phyloP scores from a whole-genome alignment of 1,284 basidiomycete genomes.

The Rhodotorula mucilaginosa region DNA sequence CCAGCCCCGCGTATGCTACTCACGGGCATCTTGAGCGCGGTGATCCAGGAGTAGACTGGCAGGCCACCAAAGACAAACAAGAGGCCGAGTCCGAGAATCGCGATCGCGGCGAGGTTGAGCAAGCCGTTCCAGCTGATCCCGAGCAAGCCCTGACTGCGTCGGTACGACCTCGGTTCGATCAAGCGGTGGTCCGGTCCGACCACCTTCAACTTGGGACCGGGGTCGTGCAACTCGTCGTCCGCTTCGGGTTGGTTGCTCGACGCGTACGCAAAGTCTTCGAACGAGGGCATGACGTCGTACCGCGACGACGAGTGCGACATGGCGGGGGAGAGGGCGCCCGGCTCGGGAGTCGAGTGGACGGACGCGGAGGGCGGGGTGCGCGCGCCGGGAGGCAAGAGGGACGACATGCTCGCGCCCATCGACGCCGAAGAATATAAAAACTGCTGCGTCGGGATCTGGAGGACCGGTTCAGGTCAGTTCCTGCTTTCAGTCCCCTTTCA shows the following conservation, averaged over 20 bases:
- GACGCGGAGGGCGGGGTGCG: constrained; percentile 2
- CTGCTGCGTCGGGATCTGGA: constrained; percentile 29
- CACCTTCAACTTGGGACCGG: constrained; percentile 19
- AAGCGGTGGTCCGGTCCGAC: constrained; percentile 21
- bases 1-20: neutral
- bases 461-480: neutral
- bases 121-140: constrained; percentile 18
- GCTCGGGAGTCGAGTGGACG: neutral
- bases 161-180: constrained; percentile 14
- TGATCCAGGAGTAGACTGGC: constrained; percentile 22
- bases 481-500: too few relatives aligned
- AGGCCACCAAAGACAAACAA: constrained; percentile 40
- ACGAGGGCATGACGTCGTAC: constrained; percentile 15
- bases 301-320: constrained; percentile 9
- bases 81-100: constrained; percentile 22
- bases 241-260: constrained; percentile 37
- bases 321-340: constrained; percentile 10
- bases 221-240: constrained; percentile 39
- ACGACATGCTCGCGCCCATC: neutral
- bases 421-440: constrained; percentile 21
- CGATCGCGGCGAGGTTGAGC: constrained; percentile 30
- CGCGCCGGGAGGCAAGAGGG: neutral
- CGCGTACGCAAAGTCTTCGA: constrained; percentile 16
- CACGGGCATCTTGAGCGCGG: neutral
- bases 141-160: constrained; percentile 15